Evolutionary conservation across 1,139 yeast species (phyloP), one percentile per base, ranked within the genome.

Genomic region (Pichia sp.): DNA sequence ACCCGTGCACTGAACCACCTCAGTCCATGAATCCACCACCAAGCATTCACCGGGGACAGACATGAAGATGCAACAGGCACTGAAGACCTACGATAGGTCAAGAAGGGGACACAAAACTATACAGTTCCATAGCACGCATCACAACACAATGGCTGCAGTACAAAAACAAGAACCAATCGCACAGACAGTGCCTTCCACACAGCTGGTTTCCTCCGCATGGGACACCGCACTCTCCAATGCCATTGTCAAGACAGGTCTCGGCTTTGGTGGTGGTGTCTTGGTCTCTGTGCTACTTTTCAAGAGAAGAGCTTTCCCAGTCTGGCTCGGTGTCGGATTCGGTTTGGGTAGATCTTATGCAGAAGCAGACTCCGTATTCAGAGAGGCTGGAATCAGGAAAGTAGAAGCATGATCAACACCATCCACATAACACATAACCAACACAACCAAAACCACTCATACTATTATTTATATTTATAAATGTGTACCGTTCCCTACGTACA

Each of bases 311-410:
- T 91, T 86, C 76, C 97, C 97, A 38, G 96, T 88, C 32, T 88
- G 96, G 95, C 64, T 88, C 43, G 97, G 97, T 48, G 66, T 86
- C 49, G 98, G 97, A 28, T 88, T 91, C 53, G 98, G 98, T 47
- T 72, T 88, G 45, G 98, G 98, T 49, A 82, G 96, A 67, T 96
- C 96, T 37, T 91, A 87, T 63, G 77, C 97, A 46, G 98, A 91
- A 68, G 98, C 97, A 44, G 97, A 91, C 58, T 94, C 96, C 46
- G 83, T 88, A 41, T 88, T 91, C 73, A 81, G 97, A 66, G 64
- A 69, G 36, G 83, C 81, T 45, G 94, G 94, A 40, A 61, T 79
- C 48, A 77, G 93, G 69, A 66, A 76, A 37, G 75, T 78, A 40
- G 77, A 76, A 56, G 83, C 84, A 44, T 79, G 61, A 58, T 27